Evolutionary conservation across 78 protist genomes (phyloP).

Genomic region (slime mould (Dictyostelium discoideum)): DNA sequence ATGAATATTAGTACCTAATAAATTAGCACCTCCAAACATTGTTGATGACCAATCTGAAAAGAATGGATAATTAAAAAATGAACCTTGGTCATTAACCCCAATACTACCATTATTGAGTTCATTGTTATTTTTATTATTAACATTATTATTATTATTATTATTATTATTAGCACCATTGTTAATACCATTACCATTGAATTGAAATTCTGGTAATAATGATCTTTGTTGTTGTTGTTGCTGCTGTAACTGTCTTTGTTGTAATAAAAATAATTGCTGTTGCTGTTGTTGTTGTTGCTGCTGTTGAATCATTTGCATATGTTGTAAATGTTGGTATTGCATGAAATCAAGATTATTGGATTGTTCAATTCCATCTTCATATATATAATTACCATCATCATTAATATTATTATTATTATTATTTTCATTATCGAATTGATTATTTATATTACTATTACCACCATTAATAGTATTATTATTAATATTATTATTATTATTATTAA

Average conservation of each 20-base stretch:
- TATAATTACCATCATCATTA: neutral
- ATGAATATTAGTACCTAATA: neutral
- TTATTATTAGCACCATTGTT: neutral
- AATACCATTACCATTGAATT: neutral
- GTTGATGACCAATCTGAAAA: neutral
- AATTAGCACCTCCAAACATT: neutral
- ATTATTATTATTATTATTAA: neutral
- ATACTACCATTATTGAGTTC: neutral
- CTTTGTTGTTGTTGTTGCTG: neutral
- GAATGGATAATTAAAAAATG: neutral
- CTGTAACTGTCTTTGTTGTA: constrained; percentile 21
- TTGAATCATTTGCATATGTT: neutral
- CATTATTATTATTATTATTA: neutral
- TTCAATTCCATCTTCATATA: neutral
- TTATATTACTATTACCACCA: neutral
- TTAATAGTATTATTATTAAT: neutral
- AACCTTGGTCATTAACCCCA: neutral
- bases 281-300: constrained; percentile 36
- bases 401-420: neutral
- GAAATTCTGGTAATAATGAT: neutral
- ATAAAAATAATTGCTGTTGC: constrained; percentile 9
- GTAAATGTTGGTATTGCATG: constrained; percentile 1
- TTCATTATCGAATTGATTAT: neutral
- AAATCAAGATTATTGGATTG: neutral
- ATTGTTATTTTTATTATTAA: neutral